These are phyloP conservation scores for Selaginella moellendorffii DNA, from an alignment of 75 land plant species.

Conservation along the genomic window DNA sequence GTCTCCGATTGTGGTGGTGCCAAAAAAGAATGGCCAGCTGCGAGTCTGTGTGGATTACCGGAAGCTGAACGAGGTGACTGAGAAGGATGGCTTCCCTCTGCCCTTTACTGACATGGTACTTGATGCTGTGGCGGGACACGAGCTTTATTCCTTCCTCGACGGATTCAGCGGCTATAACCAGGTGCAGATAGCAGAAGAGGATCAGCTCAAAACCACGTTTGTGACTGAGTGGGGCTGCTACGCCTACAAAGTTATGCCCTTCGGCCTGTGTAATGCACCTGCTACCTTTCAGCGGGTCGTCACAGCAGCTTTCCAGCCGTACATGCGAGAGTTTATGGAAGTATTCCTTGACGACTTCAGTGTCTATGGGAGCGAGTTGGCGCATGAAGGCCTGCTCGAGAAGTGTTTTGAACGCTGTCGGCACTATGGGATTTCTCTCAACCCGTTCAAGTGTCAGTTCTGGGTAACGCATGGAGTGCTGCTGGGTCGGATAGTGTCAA, in stretches of 20 bases:
- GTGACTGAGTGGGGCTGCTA: neutral
- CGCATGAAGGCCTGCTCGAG: neutral
- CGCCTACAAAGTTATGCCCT: constrained; percentile 7
- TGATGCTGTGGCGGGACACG: constrained; percentile 4
- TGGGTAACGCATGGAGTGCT: too few relatives aligned
- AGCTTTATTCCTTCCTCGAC: neutral
- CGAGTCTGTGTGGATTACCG: neutral
- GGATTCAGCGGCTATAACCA: neutral
- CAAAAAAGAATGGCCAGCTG: too few relatives aligned
- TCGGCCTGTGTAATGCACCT: constrained; percentile 1
- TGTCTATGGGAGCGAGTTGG: neutral
- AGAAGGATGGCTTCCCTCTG: constrained; percentile 1
- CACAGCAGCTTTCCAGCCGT: neutral
- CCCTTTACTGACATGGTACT: neutral
- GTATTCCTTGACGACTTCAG: neutral
- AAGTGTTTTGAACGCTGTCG: neutral
- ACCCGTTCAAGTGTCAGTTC: neutral
- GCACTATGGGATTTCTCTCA: neutral
- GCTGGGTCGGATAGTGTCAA: too few relatives aligned
- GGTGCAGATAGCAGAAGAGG: neutral
- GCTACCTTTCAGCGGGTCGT: neutral
- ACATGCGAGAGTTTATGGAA: neutral
- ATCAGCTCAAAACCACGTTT: neutral
- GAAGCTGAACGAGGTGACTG: constrained; percentile 1
- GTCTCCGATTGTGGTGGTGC: too few relatives aligned